Percentiles rank a stretch among this genome's conserved stretches.
phyloP scores from a whole-genome alignment of 1,139 yeast species.

The Pichia sp. region DNA sequence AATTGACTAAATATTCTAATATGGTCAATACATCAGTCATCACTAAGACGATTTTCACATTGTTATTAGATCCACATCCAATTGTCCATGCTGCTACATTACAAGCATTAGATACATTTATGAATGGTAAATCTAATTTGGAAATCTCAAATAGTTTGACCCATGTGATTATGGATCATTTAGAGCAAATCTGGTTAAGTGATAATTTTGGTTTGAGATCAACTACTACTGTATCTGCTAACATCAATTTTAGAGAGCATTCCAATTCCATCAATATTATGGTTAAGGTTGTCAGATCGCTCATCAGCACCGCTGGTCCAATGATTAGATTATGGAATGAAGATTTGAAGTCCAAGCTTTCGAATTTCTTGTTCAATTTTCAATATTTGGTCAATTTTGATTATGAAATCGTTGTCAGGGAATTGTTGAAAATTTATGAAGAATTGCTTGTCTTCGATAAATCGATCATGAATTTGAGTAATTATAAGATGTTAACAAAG shows the following conservation, averaged over 20 bases:
- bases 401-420: slow-evolving; percentile 31
- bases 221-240: slow-evolving; percentile 42
- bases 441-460: slow-evolving; percentile 34
- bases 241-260: slow-evolving; percentile 44
- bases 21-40: slow-evolving; percentile 38
- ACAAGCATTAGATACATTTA: slow-evolving; percentile 53
- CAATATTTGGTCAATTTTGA: slow-evolving; percentile 24
- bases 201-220: slow-evolving; percentile 57
- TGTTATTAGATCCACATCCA: slow-evolving; percentile 82
- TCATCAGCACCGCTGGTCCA: slow-evolving; percentile 33
- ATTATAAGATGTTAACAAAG: slow-evolving; percentile 26
- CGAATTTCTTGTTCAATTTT: slow-evolving; percentile 24
- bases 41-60: slow-evolving; percentile 56
- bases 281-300: slow-evolving; percentile 25
- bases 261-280: slow-evolving; percentile 26
- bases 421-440: slow-evolving; percentile 35
- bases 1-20: slow-evolving; percentile 52
- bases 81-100: slow-evolving; percentile 73
- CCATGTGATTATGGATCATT: slow-evolving; percentile 43
- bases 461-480: slow-evolving; percentile 21
- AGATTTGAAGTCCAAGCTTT: slow-evolving; percentile 18
- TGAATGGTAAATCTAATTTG: slow-evolving; percentile 52
- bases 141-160: slow-evolving; percentile 44
- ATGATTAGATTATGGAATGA: slow-evolving; percentile 25
- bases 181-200: slow-evolving; percentile 46